phyloP scores from a whole-genome alignment of 2,329 filamentous ascomycete species.

The Sporothrix brunneoviolacea region DNA sequence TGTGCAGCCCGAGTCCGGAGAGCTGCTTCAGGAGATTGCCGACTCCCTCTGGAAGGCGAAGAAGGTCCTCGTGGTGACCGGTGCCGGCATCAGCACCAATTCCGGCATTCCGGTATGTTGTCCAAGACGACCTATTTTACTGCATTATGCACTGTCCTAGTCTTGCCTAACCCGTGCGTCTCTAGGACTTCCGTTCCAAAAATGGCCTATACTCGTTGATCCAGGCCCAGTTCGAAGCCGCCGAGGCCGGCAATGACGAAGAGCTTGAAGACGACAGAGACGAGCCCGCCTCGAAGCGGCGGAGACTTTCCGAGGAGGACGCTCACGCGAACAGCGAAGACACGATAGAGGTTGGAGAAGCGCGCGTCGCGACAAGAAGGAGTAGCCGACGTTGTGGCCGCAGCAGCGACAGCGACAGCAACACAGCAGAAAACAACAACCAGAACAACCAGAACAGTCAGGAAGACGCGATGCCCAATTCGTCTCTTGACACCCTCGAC shows the following conservation, averaged over 20 bases:
- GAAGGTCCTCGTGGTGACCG: conserved; percentile 66
- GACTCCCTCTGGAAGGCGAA: conserved; percentile 56
- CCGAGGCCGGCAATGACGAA: conserved; percentile 25
- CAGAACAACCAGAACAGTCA: not conserved
- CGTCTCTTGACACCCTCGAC: not conserved
- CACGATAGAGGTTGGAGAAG: not conserved
- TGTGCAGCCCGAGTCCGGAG: conserved; percentile 43
- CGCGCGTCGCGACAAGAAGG: not conserved
- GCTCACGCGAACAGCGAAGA: not conserved
- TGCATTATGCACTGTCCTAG: too few relatives aligned
- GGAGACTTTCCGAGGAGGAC: conserved; percentile 23
- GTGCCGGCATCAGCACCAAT: conserved; percentile 69
- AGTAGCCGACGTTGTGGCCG: not conserved
- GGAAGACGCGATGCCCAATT: not conserved
- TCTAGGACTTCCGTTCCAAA: conserved; percentile 64
- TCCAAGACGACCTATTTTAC: too few relatives aligned
- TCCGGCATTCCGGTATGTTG: conserved; percentile 64
- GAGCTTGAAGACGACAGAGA: not conserved
- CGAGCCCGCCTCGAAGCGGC: conserved; percentile 26
- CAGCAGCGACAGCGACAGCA: not conserved
- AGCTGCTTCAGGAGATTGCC: conserved; percentile 58
- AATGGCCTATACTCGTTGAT: conserved; percentile 68
- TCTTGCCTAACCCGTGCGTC: too few relatives aligned
- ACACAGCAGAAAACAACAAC: not conserved
- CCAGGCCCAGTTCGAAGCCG: conserved; percentile 58